These are phyloP conservation scores for Barbarea vulgaris DNA, from an alignment of 345 rosid genomes.

Conservation along the genomic window DNA sequence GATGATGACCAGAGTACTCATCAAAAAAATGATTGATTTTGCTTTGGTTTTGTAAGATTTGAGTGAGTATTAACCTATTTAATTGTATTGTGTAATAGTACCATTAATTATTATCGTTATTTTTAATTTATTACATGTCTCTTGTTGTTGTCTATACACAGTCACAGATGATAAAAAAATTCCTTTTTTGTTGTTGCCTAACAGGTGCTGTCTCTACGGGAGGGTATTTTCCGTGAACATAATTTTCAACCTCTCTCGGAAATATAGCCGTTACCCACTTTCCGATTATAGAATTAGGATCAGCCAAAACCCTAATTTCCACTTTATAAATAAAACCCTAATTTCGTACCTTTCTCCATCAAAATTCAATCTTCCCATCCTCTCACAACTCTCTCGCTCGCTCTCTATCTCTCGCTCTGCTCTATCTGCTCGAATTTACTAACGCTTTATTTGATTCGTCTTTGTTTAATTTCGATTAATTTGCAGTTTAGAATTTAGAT, in stretches of 20 bases:
- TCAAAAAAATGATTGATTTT: neutral
- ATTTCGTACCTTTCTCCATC: neutral
- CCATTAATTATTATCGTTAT: no score
- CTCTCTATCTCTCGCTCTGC: neutral
- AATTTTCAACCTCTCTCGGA: slow-evolving; percentile 18
- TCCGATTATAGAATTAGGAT: slow-evolving; percentile 9
- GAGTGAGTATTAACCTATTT: neutral
- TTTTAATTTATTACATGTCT: neutral
- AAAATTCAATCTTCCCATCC: neutral
- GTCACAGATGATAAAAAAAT: no score
- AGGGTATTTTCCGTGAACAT: neutral
- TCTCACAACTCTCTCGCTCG: slow-evolving; percentile 13
- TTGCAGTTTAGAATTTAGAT: neutral
- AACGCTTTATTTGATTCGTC: neutral
- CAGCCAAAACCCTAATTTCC: slow-evolving; percentile 4
- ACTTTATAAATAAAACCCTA: neutral
- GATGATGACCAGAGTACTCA: no score
- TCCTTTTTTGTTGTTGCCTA: neutral
- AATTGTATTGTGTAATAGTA: neutral
- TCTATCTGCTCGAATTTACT: slow-evolving; percentile 5
- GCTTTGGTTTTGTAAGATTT: neutral
- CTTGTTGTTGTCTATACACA: neutral
- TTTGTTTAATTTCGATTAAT: neutral
- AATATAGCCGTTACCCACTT: slow-evolving; percentile 29
- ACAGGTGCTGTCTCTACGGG: neutral